Evolutionary conservation across 2,329 filamentous ascomycete genomes (phyloP).

Genomic region (Alternaria dauci): DNA sequence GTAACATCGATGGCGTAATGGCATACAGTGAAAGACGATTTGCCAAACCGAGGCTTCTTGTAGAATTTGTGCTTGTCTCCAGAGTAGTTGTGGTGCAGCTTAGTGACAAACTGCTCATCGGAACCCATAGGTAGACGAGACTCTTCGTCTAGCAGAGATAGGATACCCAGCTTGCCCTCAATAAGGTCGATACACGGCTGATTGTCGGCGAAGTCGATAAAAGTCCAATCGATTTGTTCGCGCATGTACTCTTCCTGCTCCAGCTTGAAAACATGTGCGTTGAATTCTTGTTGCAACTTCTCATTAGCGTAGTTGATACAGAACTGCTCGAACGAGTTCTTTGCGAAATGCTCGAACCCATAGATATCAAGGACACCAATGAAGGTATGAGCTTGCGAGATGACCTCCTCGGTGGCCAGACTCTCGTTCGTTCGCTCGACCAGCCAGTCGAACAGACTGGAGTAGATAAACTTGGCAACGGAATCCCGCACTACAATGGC

Average conservation of each 20-base stretch:
- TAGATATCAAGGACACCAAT: constrained; percentile 99
- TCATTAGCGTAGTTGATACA: constrained; percentile 99
- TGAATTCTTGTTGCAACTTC: constrained; percentile 98
- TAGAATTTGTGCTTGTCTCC: constrained; percentile 94
- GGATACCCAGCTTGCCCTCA: constrained; percentile 92
- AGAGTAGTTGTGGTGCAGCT: constrained; percentile 92
- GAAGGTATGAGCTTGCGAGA: constrained; percentile 84
- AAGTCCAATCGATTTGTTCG: constrained; percentile 98
- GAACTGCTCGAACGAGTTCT: constrained; percentile 99
- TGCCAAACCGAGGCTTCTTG: constrained; percentile 98
- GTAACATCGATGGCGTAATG: constrained; percentile 98
- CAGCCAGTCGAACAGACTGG: constrained; percentile 97
- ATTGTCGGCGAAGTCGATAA: constrained; percentile 99
- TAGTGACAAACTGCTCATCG: constrained; percentile 95
- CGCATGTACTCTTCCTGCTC: constrained; percentile 97
- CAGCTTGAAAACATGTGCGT: constrained; percentile 98
- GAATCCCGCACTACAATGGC: constrained; percentile 95
- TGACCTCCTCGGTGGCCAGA: constrained; percentile 85
- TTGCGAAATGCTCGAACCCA: constrained; percentile 98
- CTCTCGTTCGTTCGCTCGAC: constrained; percentile 96
- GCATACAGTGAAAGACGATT: constrained; percentile 96
- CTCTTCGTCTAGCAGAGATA: constrained; percentile 94
- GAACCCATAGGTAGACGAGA: constrained; percentile 96
- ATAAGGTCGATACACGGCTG: constrained; percentile 99
- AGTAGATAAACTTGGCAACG: constrained; percentile 98